Evolutionary conservation across 352 stramenopile genomes (phyloP), one percentile per base, ranked within the genome.

Genomic region (Phytophthora constricta): DNA sequence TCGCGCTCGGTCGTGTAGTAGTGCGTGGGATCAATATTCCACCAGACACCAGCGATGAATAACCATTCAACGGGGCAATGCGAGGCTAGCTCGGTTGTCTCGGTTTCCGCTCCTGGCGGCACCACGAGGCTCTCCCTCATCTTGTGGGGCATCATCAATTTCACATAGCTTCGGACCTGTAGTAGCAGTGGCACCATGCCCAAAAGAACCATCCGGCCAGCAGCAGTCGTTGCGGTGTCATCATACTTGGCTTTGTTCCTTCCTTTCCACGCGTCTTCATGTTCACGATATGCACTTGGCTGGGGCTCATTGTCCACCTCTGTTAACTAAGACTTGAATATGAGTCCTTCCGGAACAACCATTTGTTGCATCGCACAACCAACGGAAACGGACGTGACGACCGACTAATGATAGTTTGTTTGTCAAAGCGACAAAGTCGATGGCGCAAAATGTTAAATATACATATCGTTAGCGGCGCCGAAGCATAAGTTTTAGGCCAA

Each of bases 141-240:
- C 25, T 67, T 67, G 31, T 67, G 50, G 14, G 59, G 41, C 0
- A 39, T 56, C 10, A 42, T 49, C 16, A 61, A 67, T 25, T 65
- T 57, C 4, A 56, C 22, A 14, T 54, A 70, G 31, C 54, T 62
- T 31, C 54, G 39, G 2, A 34, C 11, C 20, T 69, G 65, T 5
- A 70, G 34, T 10, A 70, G 34, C 33, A 69, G 57, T 4, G 58
- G 59, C 10, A 42, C 34, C 41, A 61, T 19, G 8, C 61, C 56
- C 7, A 58, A 16, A 31, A n/a, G n/a, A 64, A 1, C 50, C 62
- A 70, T 5, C 48, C 28, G 17, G 26, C 17, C 14, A 62, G 16
- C 13, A 72, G 22, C 51, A 50, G 45, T 16, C 27, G 42, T 11
- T 67, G 27, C 13, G 31, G 26, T n/a, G 41, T 67, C 28, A 60